Conservation (phyloP, 1,284 basidiomycete genomes). For the Apiotrichum sp. region DNA sequence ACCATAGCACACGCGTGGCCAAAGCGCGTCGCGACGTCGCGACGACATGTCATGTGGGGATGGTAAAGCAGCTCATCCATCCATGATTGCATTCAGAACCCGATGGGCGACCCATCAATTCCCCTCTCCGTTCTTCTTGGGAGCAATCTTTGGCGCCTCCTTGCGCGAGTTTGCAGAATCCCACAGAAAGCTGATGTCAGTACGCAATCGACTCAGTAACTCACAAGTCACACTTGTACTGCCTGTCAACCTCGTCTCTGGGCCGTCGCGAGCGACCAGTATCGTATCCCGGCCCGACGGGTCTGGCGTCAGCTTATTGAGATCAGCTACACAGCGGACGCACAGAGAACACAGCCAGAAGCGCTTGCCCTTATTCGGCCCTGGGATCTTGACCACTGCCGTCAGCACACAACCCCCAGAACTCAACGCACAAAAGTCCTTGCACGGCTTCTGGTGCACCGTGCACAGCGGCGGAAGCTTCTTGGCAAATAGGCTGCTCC, state of each 20-base stretch:
- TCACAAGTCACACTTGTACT: constrained; percentile 45
- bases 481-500: constrained; percentile 61
- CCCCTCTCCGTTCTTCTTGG: neutral
- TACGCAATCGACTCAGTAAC: neutral
- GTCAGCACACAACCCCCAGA: neutral
- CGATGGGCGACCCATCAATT: neutral
- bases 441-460: constrained; percentile 70
- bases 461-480: constrained; percentile 66
- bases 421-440: constrained; percentile 57
- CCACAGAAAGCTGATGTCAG: constrained; percentile 41
- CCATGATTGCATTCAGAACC: no score
- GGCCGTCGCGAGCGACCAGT: constrained; percentile 68
- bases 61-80: no score
- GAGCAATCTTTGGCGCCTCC: constrained; percentile 18
- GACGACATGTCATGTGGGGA: no score
- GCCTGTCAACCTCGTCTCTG: constrained; percentile 75
- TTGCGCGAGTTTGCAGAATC: constrained; percentile 43
- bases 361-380: constrained; percentile 83
- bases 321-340: constrained; percentile 33
- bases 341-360: constrained; percentile 91
- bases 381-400: constrained; percentile 73
- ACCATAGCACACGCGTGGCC: no score
- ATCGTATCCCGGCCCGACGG: constrained; percentile 88
- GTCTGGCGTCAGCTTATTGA: constrained; percentile 51
- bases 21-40: no score